Evolutionary conservation across 441 rosid species (phyloP), one percentile per base, ranked within the genome.

Genomic region (Pelargonium myrrhifolium): DNA sequence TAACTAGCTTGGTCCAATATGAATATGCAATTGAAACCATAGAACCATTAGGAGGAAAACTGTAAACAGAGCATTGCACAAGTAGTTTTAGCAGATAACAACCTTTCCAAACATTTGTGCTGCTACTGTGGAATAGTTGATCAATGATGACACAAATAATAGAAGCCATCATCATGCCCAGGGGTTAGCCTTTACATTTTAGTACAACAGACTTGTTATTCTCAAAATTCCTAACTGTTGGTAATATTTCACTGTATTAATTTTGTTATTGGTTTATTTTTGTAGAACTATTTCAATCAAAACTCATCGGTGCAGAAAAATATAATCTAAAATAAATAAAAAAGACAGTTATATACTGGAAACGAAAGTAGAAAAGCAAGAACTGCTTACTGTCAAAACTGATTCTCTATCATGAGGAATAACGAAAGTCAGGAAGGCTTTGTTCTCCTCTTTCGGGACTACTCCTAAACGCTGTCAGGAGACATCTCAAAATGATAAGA

Each of bases 351-450:
- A 53, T 17, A 53, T 24, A 18, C 22, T 17, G 15, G 18, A 61
- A 35, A 61, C 18, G 1, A 9, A 53, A 2, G 12, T 14, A 66
- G 20, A 55, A 51, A 62, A 68, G 60, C 65, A 68, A 66, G 20
- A 68, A 58, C 53, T 67, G 49, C 47, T 85, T 79, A 87, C 97
- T 61, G 78, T 81, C 81, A 91, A 67, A 68, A 81, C 80, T 59
- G 75, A 75, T 78, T 91, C 99, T 78, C 77, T 81, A 62, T 86
- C 89, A 35, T 81, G 96, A 5, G 99, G 93, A 75, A 94, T 89
- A 71, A 91, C 90, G 63, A 79, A 94, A 28, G 97, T 88, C 79
- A 89, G 70, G 83, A 82, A 91, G n/a, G 95, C 75, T 75, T 71
- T 87, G 61, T 75, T 87, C 79, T 91, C 93, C 79, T 94, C 90